A percentile compares a stretch with the other conserved stretches of the same genome.
Conservation (phyloP, 768 basidiomycete species). For the Tephrocybe sp. region DNA sequence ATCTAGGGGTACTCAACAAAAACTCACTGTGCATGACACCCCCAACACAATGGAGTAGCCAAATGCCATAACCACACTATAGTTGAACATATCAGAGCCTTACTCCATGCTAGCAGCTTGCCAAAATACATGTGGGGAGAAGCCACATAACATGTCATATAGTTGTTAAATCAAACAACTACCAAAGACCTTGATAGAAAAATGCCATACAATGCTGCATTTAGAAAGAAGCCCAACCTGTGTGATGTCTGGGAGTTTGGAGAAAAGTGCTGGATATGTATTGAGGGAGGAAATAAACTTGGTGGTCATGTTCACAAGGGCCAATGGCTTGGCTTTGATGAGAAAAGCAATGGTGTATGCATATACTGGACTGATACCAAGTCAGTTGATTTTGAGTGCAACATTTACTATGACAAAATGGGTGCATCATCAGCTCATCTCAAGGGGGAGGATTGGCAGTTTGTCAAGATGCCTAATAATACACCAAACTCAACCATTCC, state of each 20-base stretch:
- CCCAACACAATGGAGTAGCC: too few relatives aligned
- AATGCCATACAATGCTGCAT: constrained; percentile 19
- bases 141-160: too few relatives aligned
- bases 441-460: constrained; percentile 1
- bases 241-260: too few relatives aligned
- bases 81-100: too few relatives aligned
- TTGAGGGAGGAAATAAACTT: constrained; percentile 34
- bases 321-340: constrained; percentile 24
- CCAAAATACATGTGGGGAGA: too few relatives aligned
- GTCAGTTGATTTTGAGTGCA: constrained; percentile 27
- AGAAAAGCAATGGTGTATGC: constrained; percentile 31
- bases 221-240: too few relatives aligned
- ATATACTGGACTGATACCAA: constrained; percentile 31
- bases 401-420: constrained; percentile 18
- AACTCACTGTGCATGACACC: too few relatives aligned
- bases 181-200: constrained; percentile 25
- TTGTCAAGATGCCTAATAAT: constrained; percentile 24
- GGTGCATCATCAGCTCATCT: background rate
- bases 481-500: constrained; percentile 17
- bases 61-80: too few relatives aligned
- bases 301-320: constrained; percentile 36
- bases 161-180: too few relatives aligned
- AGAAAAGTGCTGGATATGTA: too few relatives aligned
- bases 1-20: too few relatives aligned
- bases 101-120: too few relatives aligned